Percentiles rank a stretch among this genome's conserved stretches.
These are phyloP conservation scores for Phytophthora meadii DNA, from an alignment of 352 stramenopile genomes.

Conservation along the genomic window DNA sequence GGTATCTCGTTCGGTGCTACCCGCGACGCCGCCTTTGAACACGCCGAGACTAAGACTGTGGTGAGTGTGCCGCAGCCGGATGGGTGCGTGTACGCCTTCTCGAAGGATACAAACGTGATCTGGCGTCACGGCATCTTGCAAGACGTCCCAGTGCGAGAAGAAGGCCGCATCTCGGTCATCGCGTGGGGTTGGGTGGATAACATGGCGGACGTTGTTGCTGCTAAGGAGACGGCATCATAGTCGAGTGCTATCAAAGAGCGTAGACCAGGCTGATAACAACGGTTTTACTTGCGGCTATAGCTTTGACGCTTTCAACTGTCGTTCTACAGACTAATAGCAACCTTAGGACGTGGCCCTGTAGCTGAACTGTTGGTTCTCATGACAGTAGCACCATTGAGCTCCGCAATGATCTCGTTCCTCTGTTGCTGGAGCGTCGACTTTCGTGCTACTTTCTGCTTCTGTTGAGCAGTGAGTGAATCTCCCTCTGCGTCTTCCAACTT, in stretches of 20 bases:
- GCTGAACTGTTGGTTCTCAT: conserved; percentile 21
- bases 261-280: conserved; percentile 8
- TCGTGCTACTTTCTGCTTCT: conserved; percentile 40
- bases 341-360: conserved; percentile 26
- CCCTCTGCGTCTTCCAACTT: conserved; percentile 26
- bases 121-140: conserved; percentile 94
- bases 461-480: conserved; percentile 34
- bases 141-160: conserved; percentile 81
- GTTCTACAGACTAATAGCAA: conserved; percentile 35
- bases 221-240: conserved; percentile 16
- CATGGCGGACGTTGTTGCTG: conserved; percentile 52
- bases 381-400: conserved; percentile 52
- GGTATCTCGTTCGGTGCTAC: conserved; percentile 93
- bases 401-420: conserved; percentile 47
- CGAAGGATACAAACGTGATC: conserved; percentile 93
- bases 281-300: background rate
- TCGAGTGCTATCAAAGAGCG: conserved; percentile 1
- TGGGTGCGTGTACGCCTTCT: conserved; percentile 93
- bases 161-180: conserved; percentile 95
- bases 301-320: too few species aligned
- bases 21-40: conserved; percentile 92
- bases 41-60: conserved; percentile 80
- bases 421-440: conserved; percentile 43
- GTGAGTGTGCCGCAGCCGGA: conserved; percentile 95
- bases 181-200: conserved; percentile 91